A percentile compares a stretch with the other conserved stretches of the same genome.
These are phyloP conservation scores for Termitomyces sp. DNA, from an alignment of 768 basidiomycete species.

Conservation along the genomic window DNA sequence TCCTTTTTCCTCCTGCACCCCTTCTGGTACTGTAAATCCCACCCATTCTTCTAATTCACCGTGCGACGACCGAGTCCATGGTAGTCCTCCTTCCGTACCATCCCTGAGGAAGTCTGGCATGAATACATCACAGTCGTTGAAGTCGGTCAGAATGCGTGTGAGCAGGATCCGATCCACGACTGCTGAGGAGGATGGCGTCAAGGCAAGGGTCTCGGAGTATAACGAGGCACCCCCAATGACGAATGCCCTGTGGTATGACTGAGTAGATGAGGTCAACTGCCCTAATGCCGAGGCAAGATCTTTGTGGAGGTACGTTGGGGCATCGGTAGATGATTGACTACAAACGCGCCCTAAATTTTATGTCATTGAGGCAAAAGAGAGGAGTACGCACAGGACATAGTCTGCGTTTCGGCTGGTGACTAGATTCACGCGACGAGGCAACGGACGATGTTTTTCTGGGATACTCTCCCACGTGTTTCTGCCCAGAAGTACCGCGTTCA, in stretches of 20 bases:
- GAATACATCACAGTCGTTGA: constrained; percentile 82
- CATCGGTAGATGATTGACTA: constrained; percentile 13
- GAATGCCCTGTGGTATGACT: constrained; percentile 57
- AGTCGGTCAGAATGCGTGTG: constrained; percentile 73
- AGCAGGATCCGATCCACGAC: constrained; percentile 81
- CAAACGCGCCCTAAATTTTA: neutral
- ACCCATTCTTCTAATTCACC: constrained; percentile 70
- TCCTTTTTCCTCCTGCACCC: constrained; percentile 77
- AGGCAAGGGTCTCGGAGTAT: constrained; percentile 62
- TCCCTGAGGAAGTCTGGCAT: constrained; percentile 63
- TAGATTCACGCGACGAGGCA: constrained; percentile 70
- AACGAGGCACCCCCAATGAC: constrained; percentile 91
- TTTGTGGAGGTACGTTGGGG: constrained; percentile 30
- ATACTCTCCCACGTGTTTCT: constrained; percentile 98
- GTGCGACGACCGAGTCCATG: constrained; percentile 59
- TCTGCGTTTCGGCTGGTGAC: constrained; percentile 61
- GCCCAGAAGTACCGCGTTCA: constrained; percentile 91
- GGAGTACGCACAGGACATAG: constrained; percentile 55
- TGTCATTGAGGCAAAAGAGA: neutral
- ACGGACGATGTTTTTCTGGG: constrained; percentile 76
- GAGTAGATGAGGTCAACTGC: constrained; percentile 18
- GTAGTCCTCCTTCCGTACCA: constrained; percentile 28
- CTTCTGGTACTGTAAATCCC: constrained; percentile 72
- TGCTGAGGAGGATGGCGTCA: constrained; percentile 28
- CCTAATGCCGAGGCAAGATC: constrained; percentile 39